These are phyloP conservation scores for Oryza meridionalis DNA, from an alignment of 176 grass and related monocot genomes.

Conservation along the genomic window DNA sequence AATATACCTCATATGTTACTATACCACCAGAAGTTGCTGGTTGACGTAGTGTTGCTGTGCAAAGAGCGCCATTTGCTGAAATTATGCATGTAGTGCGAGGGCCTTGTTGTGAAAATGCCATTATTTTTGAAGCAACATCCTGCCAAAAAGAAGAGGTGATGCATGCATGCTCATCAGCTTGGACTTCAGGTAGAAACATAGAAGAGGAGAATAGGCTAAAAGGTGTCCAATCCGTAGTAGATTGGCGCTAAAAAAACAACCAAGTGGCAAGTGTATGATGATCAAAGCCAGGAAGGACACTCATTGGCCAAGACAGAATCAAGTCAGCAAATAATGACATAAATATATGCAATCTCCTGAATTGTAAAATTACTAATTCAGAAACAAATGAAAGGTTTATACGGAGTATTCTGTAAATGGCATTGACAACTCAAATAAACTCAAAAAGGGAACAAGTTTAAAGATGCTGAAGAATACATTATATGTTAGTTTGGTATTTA, in stretches of 20 bases:
- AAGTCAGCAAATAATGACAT: neutral
- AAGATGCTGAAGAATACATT: neutral
- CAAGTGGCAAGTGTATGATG: neutral
- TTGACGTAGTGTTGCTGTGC: slow-evolving; percentile 90
- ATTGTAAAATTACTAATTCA: slow-evolving; percentile 4
- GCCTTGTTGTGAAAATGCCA: slow-evolving; percentile 96
- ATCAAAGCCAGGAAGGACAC: slow-evolving; percentile 13
- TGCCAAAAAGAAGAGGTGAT: slow-evolving; percentile 44
- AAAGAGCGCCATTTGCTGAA: slow-evolving; percentile 86
- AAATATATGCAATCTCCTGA: neutral
- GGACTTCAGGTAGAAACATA: slow-evolving; percentile 13
- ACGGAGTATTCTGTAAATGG: slow-evolving; percentile 9
- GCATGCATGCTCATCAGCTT: slow-evolving; percentile 15
- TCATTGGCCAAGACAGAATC: slow-evolving; percentile 1
- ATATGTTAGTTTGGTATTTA: slow-evolving; percentile 6
- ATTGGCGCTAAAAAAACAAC: neutral
- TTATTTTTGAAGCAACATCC: slow-evolving; percentile 98
- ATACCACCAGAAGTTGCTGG: slow-evolving; percentile 92
- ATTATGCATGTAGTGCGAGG: slow-evolving; percentile 93
- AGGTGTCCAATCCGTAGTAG: slow-evolving; percentile 2
- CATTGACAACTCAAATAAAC: neutral
- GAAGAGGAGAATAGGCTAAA: slow-evolving; percentile 2
- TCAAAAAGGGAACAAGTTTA: neutral
- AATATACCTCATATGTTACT: slow-evolving; percentile 93
- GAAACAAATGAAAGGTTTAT: slow-evolving; percentile 18